Evolutionary conservation across 768 basidiomycete species (phyloP).

Genomic region (Russula griseocarnosa): DNA sequence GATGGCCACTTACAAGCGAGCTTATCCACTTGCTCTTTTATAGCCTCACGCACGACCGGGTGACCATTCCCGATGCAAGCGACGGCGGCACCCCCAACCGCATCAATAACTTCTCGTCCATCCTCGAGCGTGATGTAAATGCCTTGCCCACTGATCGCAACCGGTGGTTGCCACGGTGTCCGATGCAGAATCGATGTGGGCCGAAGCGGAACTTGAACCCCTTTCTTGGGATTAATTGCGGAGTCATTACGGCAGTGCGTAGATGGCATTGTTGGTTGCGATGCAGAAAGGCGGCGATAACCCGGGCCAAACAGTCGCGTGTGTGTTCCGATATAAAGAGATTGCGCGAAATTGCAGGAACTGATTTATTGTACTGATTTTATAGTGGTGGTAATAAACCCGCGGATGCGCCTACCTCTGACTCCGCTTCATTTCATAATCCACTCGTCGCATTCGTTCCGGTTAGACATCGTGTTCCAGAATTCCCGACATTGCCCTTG

Average conservation of each 20-base stretch:
- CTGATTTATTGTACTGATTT: neutral
- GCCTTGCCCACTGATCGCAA: slow-evolving; percentile 63
- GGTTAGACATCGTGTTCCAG: neutral
- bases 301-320: too few relatives aligned
- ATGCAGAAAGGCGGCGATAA: neutral
- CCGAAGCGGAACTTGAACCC: neutral
- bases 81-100: slow-evolving; percentile 83
- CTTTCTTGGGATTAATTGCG: neutral
- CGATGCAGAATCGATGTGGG: slow-evolving; percentile 38
- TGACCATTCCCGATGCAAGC: slow-evolving; percentile 71
- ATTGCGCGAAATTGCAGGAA: slow-evolving; percentile 2
- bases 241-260: neutral
- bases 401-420: neutral
- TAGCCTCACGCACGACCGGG: slow-evolving; percentile 63
- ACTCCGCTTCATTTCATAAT: neutral
- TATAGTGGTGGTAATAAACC: neutral
- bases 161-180: slow-evolving; percentile 69
- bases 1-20: slow-evolving; percentile 56
- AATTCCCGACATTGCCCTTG: neutral
- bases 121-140: slow-evolving; percentile 68
- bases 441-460: neutral
- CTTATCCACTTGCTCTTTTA: slow-evolving; percentile 77
- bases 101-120: slow-evolving; percentile 69
- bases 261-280: slow-evolving; percentile 3
- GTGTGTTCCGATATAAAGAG: neutral